Base-by-base conservation (phyloP, 257 asterid genomes). In the Solanum ahanhuiri region DNA sequence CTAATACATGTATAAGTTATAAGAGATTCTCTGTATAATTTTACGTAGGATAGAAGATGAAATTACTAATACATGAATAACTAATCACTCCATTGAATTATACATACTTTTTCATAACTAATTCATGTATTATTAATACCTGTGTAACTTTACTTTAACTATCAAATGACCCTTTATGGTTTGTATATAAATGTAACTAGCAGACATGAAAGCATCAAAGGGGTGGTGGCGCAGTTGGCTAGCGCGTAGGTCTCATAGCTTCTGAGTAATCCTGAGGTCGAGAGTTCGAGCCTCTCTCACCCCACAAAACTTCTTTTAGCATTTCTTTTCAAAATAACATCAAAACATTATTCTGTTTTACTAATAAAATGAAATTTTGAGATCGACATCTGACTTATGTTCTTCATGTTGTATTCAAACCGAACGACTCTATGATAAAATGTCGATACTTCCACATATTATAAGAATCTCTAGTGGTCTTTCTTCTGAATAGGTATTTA, bases 171-270 rank as follows among this genome's bases (percentile, higher is more conserved):
- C 11, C 5, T 20, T 57, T 18, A 57, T 17, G n/a, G 0, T 48
- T 4, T 51, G n/a, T 51, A 15, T 18, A 6, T 57, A 7, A 0
- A 0, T 0, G 2, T 5, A 18, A 3, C 3, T 54, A 18, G 64
- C 0, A 57, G 25, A 57, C 0, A 2, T 0, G 2, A 20, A 9
- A 7, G 1, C 57, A 22, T 0, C 14, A 23, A 25, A 0, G 98
- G 98, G 98, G 98, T 92, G 99, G 98, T 95, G 98, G 98, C 97
- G 98, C 98, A 95, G 98, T 96, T 93, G 98, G 97, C 95, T 96
- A 95, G 96, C 98, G 99, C 98, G 98, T 95, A 96, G 98, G 98
- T 95, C 99, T 95, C 97, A 94, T 94, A 96, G 95, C 94, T 89
- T 84, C 89, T 86, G 95, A 94, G 98, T 89, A 0, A 93, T 93